These are phyloP conservation scores for Quercus cerris DNA, from an alignment of 306 rosid genomes.

Conservation along the genomic window DNA sequence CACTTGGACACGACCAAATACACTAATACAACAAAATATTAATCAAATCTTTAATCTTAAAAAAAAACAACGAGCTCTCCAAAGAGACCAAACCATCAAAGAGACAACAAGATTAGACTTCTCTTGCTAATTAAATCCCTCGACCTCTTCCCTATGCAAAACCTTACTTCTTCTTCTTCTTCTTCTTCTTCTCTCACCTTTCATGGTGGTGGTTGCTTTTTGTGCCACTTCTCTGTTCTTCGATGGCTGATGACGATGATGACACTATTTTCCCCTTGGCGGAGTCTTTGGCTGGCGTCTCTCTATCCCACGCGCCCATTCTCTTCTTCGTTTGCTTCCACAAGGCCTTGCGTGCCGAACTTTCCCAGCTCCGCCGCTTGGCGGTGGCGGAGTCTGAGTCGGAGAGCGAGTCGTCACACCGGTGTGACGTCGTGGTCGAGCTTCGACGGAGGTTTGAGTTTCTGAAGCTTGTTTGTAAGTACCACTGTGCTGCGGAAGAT, in stretches of 20 bases:
- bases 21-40: background rate
- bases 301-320: constrained; percentile 52
- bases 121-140: constrained; percentile 27
- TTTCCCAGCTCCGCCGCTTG: constrained; percentile 40
- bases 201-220: constrained; percentile 49
- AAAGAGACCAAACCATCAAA: background rate
- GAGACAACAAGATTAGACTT: no score
- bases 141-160: constrained; percentile 11
- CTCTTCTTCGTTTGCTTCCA: constrained; percentile 70
- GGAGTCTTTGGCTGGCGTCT: constrained; percentile 20
- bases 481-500: constrained; percentile 81
- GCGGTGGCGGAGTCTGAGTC: constrained; percentile 38
- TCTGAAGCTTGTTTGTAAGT: constrained; percentile 57
- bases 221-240: constrained; percentile 4
- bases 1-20: background rate
- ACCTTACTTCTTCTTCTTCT: constrained; percentile 25
- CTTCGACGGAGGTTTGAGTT: constrained; percentile 62
- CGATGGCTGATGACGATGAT: constrained; percentile 55
- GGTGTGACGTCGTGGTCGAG: constrained; percentile 28
- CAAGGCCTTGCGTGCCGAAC: constrained; percentile 67
- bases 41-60: background rate
- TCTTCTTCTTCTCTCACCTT: constrained; percentile 29
- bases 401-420: constrained; percentile 22
- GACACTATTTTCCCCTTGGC: background rate
- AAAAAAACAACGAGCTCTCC: background rate